phyloP scores from a whole-genome alignment of 2,329 filamentous ascomycete species.

The Trichoderma harzianum region DNA sequence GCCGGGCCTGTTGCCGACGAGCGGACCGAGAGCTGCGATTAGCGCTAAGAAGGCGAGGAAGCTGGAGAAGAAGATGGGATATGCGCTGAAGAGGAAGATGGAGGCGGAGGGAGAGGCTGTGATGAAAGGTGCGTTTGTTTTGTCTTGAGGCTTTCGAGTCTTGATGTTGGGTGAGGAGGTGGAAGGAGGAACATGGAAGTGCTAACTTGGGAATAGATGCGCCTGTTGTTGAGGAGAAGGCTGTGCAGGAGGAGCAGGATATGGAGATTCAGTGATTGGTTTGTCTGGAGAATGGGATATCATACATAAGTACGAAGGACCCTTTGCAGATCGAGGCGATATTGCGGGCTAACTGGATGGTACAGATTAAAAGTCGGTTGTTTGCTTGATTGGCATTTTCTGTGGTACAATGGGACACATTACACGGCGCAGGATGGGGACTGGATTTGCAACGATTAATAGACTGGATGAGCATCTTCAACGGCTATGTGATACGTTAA shows the following conservation, averaged over 20 bases:
- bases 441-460: not conserved
- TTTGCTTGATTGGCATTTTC: constrained; percentile 8
- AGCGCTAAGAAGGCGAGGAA: constrained; percentile 56
- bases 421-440: constrained; percentile 4
- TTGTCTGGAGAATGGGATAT: not conserved
- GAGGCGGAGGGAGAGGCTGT: constrained; percentile 47
- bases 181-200: not conserved
- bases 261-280: constrained; percentile 22
- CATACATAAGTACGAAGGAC: not conserved
- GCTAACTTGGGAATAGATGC: constrained; percentile 22
- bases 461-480: not conserved
- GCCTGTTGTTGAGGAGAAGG: constrained; percentile 7
- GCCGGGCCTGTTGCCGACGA: constrained; percentile 52
- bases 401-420: constrained; percentile 10
- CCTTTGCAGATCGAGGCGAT: not conserved
- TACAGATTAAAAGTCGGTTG: not conserved
- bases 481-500: not conserved
- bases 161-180: not conserved
- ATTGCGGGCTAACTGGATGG: not conserved
- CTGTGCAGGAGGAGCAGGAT: constrained; percentile 22
- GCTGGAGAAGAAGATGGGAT: constrained; percentile 51
- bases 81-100: constrained; percentile 52
- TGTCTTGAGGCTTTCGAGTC: no score
- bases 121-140: constrained; percentile 46
- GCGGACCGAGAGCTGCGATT: constrained; percentile 49